Evolutionary conservation across 192 early-diverging fungal species (phyloP).

Genomic region (Rhizophagus clarus): DNA sequence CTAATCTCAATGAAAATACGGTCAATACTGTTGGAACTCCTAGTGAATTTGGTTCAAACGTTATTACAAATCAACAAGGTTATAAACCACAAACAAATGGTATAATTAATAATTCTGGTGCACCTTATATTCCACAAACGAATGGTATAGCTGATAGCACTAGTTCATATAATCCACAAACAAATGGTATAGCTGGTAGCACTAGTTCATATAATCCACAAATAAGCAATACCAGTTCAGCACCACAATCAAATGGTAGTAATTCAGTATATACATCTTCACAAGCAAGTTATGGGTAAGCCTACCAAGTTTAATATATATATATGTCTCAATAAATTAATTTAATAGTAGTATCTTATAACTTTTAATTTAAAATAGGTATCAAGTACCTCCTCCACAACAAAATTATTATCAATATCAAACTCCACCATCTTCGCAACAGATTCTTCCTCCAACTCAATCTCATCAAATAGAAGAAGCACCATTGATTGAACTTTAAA

Average conservation of each 20-base stretch:
- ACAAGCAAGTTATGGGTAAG: neutral
- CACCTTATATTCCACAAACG: neutral
- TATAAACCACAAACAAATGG: conserved; percentile 1
- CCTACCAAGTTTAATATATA: no score
- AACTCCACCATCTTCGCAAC: neutral
- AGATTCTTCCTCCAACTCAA: neutral
- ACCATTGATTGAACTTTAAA: conserved; percentile 30
- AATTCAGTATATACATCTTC: neutral
- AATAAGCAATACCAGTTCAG: neutral
- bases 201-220: neutral
- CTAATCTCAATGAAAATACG: neutral
- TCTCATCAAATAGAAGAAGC: conserved; percentile 23
- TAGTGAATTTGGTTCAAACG: neutral
- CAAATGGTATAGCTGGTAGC: neutral
- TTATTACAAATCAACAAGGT: conserved; percentile 5
- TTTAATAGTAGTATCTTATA: neutral
- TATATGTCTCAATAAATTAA: neutral
- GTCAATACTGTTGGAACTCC: neutral
- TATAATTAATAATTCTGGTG: neutral
- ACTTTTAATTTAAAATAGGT: neutral
- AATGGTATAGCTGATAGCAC: neutral
- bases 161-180: neutral
- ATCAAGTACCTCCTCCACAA: neutral
- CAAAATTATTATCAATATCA: conserved; percentile 23
- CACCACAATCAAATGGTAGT: neutral